A percentile compares a stretch with the other conserved stretches of the same genome.
Conservation (phyloP, 1,284 basidiomycete species). For the Ceraceosorus bombacis region DNA sequence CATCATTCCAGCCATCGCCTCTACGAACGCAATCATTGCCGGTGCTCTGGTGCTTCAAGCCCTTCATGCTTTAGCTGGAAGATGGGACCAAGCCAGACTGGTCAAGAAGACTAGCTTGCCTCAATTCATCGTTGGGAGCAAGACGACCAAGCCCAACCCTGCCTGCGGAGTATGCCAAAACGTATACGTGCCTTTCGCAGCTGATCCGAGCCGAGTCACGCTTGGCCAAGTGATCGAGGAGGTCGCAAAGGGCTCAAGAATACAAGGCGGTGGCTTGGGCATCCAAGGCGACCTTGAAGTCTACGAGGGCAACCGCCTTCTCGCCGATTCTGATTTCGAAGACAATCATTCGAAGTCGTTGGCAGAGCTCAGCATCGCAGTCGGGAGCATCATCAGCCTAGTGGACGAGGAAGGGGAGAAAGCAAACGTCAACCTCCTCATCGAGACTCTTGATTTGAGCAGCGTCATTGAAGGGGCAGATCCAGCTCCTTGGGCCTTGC, state of each 20-base stretch:
- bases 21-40: slow-evolving; percentile 94
- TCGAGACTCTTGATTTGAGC: slow-evolving; percentile 11
- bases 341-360: slow-evolving; percentile 70
- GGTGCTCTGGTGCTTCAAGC: slow-evolving; percentile 90
- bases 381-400: slow-evolving; percentile 75
- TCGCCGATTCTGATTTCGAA: slow-evolving; percentile 81
- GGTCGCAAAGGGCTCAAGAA: slow-evolving; percentile 50
- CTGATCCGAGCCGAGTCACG: slow-evolving; percentile 61
- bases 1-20: slow-evolving; percentile 90
- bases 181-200: slow-evolving; percentile 66
- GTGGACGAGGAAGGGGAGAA: slow-evolving; percentile 65
- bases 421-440: slow-evolving; percentile 28
- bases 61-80: slow-evolving; percentile 61
- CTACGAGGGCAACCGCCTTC: slow-evolving; percentile 71
- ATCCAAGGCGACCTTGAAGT: slow-evolving; percentile 23
- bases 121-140: slow-evolving; percentile 21
- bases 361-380: slow-evolving; percentile 59
- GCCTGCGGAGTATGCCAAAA: slow-evolving; percentile 77
- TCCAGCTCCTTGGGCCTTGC: slow-evolving; percentile 1
- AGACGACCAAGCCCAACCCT: slow-evolving; percentile 22
- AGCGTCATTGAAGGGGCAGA: not conserved
- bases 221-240: slow-evolving; percentile 67
- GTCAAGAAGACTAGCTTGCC: slow-evolving; percentile 12
- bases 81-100: slow-evolving; percentile 21
- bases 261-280: slow-evolving; percentile 53